These are phyloP conservation scores for Rhizopus delemar DNA, from an alignment of 371 early-diverging fungal genomes.

Conservation along the genomic window DNA sequence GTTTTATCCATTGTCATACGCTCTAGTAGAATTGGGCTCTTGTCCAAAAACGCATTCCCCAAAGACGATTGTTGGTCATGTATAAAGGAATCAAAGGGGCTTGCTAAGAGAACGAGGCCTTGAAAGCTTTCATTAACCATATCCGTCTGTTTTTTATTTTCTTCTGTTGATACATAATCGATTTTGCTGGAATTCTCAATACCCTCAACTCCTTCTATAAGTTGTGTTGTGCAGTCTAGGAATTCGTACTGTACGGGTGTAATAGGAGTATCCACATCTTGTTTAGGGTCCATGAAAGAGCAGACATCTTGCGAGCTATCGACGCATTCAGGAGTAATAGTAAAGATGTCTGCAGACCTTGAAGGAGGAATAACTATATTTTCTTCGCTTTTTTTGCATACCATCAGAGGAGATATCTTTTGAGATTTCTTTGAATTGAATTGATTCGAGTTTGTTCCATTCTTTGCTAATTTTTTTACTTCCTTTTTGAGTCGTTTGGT, in stretches of 20 bases:
- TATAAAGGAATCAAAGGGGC: not conserved
- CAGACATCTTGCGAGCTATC: not conserved
- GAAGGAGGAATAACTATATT: not conserved
- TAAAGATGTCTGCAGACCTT: not conserved
- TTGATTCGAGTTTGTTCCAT: not conserved
- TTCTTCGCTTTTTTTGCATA: not conserved
- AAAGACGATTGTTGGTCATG: not conserved
- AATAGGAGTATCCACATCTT: no score
- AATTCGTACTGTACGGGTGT: no score
- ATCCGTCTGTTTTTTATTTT: no score
- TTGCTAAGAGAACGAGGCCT: no score
- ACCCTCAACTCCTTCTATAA: no score
- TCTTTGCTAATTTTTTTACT: slow-evolving; percentile 4
- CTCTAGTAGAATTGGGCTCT: not conserved
- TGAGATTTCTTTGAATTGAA: slow-evolving; percentile 12
- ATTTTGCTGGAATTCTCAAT: no score
- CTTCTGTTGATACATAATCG: no score
- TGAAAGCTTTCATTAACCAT: no score
- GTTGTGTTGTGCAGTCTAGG: no score
- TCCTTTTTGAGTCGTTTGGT: slow-evolving; percentile 3
- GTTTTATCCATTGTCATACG: not conserved
- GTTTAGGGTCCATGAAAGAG: not conserved
- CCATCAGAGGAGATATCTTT: not conserved
- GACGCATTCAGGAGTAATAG: not conserved
- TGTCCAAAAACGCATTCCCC: not conserved